Conservation (phyloP, 139 green algal genomes). For the Eudorina sp. region DNA sequence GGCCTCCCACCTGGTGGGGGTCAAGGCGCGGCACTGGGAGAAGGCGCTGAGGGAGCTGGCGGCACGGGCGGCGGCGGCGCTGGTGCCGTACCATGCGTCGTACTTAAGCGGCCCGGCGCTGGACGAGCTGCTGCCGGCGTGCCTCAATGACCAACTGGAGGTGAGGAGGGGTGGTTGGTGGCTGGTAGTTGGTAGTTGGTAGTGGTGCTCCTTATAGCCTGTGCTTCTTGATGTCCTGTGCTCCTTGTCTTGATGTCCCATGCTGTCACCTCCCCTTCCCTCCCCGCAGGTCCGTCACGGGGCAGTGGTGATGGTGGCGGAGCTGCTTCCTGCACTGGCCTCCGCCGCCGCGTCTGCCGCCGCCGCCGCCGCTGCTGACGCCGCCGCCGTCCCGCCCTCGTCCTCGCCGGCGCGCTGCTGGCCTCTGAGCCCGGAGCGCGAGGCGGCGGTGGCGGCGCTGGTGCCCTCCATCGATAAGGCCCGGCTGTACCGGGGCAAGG, state of each 20-base stretch:
- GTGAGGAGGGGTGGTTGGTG: slow-evolving; percentile 4
- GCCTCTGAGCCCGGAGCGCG: neutral
- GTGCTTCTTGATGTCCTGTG: too few relatives aligned
- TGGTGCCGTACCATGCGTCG: slow-evolving; percentile 68
- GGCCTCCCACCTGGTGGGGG: slow-evolving; percentile 81
- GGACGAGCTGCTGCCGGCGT: slow-evolving; percentile 70
- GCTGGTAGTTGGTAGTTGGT: too few relatives aligned
- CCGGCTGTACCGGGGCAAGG: slow-evolving; percentile 89
- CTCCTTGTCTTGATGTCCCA: too few relatives aligned
- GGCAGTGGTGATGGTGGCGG: slow-evolving; percentile 80
- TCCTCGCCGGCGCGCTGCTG: neutral
- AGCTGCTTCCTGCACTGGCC: slow-evolving; percentile 76
- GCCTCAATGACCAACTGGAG: slow-evolving; percentile 57
- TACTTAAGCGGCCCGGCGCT: slow-evolving; percentile 56
- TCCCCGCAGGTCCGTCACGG: slow-evolving; percentile 89
- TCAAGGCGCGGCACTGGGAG: slow-evolving; percentile 96
- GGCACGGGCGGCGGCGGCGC: slow-evolving; percentile 76
- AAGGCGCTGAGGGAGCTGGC: slow-evolving; percentile 84
- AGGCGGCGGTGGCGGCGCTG: slow-evolving; percentile 53
- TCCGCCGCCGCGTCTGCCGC: neutral
- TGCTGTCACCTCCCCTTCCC: slow-evolving; percentile 26
- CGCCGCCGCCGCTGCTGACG: neutral
- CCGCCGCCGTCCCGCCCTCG: too few relatives aligned
- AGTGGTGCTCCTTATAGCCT: too few relatives aligned
- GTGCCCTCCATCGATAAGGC: slow-evolving; percentile 78